A percentile compares a stretch with the other conserved stretches of the same genome.
phyloP scores from a whole-genome alignment of 1,284 basidiomycete species.

The Hemileia vastatrix region DNA sequence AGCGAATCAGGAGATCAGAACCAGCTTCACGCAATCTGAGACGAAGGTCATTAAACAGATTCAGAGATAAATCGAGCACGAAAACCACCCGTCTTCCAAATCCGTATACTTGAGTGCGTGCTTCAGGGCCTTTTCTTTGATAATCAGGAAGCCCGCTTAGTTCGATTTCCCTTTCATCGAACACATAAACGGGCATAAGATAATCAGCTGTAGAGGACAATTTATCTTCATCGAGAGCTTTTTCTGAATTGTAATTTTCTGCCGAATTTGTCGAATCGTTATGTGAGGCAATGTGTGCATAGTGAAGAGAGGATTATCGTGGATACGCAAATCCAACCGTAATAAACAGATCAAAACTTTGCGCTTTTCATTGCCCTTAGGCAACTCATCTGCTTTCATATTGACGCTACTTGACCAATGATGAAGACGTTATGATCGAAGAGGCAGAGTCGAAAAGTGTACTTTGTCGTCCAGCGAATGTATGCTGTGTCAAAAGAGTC shows the following conservation, averaged over 20 bases:
- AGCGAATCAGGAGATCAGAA: conserved; percentile 50
- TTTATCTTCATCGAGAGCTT: too few relatives aligned
- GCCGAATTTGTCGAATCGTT: conserved; percentile 44
- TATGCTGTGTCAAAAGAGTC: too few relatives aligned
- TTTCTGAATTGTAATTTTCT: too few relatives aligned
- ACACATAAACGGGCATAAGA: conserved; percentile 51
- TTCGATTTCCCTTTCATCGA: conserved; percentile 51
- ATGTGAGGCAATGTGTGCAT: conserved; percentile 35
- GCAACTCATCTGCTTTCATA: too few relatives aligned
- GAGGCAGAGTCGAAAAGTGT: too few relatives aligned
- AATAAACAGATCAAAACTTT: conserved; percentile 39
- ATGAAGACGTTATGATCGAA: too few relatives aligned
- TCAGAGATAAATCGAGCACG: conserved; percentile 48
- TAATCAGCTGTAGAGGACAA: too few relatives aligned
- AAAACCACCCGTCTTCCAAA: conserved; percentile 50
- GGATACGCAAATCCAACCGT: conserved; percentile 39
- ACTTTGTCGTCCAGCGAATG: too few relatives aligned
- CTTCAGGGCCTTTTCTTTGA: conserved; percentile 41
- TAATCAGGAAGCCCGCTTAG: conserved; percentile 47
- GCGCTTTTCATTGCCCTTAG: too few relatives aligned
- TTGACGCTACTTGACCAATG: too few relatives aligned
- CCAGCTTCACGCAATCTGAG: conserved; percentile 44
- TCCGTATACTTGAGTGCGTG: conserved; percentile 44
- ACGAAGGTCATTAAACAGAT: conserved; percentile 49
- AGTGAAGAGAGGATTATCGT: conserved; percentile 50